Base-by-base conservation (phyloP, 345 rosid species). In the Excoecaria agallocha region DNA sequence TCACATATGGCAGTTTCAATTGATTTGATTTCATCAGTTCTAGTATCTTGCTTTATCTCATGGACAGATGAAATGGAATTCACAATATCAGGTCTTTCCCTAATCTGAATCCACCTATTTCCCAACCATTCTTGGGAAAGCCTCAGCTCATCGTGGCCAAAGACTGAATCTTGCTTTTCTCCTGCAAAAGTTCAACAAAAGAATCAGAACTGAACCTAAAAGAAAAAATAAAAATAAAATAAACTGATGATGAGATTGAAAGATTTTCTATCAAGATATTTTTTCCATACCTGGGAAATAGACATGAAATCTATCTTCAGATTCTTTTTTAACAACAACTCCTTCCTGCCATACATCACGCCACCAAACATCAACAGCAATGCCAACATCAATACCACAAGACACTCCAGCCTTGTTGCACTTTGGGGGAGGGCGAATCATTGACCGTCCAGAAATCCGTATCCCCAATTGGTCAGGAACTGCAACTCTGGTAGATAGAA, bases 271-370 rank as follows among this genome's bases (percentile, higher is more conserved):
- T 9, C 10, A 9, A 50, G 35, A 51, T 13, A n/a, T 22, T 35
- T 71, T 49, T 76, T 19, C 3, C 90, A 25, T 17, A 93, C 98
- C 97, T 84, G 93, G 89, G 69, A 93, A 84, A 83, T 82, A 90
- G 68, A 91, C 89, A 77, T 68, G 82, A 61, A 87, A 68, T 76
- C 76, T 85, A 62, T 83, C 89, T 69, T 86, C 87, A 37, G 88
- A 81, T 55, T 82, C 86, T 78, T 86, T 82, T 66, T 66, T 77
- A 79, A 83, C 62, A 57, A 88, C 90, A 15, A 91, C 87, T 71
- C 98, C 98, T 84, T 93, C 98, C 90, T 92, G 90, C 97, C 97
- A 93, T 12, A 90, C 95, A 74, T 87, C 89, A 81, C 85, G 83
- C 90, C 90, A 77, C 97, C 97, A 91, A n/a, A 76, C 96, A 78